A percentile compares a stretch with the other conserved stretches of the same genome.
These are phyloP conservation scores for Neoarthrinium moseri DNA, from an alignment of 2,329 filamentous ascomycete species.

Conservation along the genomic window DNA sequence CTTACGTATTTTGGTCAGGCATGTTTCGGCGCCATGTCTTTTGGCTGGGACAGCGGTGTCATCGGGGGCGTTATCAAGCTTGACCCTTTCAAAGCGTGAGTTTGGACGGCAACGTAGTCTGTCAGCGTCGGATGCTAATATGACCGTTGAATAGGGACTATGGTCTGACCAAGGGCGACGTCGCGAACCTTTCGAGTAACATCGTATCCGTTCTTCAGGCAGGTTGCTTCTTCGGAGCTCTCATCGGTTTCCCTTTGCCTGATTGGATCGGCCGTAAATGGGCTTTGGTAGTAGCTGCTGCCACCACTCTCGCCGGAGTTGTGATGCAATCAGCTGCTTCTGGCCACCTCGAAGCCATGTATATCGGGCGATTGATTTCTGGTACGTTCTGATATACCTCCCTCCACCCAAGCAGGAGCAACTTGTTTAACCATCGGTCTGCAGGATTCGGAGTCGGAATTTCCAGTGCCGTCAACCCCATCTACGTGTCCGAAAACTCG, in stretches of 20 bases:
- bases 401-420: neutral
- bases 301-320: conserved; percentile 56
- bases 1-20: too few species aligned
- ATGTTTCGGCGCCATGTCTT: conserved; percentile 52
- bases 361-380: conserved; percentile 58
- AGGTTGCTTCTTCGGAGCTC: conserved; percentile 38
- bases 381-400: conserved; percentile 19
- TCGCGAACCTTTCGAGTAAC: conserved; percentile 59
- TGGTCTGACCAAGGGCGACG: conserved; percentile 39
- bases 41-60: conserved; percentile 62
- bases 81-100: conserved; percentile 52
- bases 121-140: too few species aligned
- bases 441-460: conserved; percentile 39
- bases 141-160: conserved; percentile 52
- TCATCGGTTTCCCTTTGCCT: conserved; percentile 48
- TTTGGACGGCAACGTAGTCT: too few species aligned
- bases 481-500: conserved; percentile 44
- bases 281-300: conserved; percentile 51
- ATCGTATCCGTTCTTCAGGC: conserved; percentile 59
- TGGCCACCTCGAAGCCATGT: conserved; percentile 59
- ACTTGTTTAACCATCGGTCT: neutral
- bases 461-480: conserved; percentile 41
- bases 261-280: conserved; percentile 53
- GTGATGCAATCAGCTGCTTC: conserved; percentile 59
- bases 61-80: conserved; percentile 66